Evolutionary conservation across 1,139 yeast genomes (phyloP).

Genomic region (Yamadazyma aaseri): DNA sequence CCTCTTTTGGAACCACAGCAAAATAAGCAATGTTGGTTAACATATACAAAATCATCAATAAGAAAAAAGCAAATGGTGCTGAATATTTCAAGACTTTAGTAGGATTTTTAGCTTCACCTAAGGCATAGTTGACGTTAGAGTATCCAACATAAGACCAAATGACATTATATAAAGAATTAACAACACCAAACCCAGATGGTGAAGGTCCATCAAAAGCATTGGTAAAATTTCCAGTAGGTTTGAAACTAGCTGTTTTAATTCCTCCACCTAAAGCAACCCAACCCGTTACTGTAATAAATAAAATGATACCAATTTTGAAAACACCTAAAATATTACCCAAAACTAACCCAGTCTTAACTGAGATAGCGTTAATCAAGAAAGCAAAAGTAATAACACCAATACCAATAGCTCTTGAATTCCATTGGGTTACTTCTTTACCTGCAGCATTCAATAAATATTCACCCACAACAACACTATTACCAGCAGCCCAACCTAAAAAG

Average conservation of each 20-base stretch:
- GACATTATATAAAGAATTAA: constrained; percentile 73
- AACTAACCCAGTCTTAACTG: constrained; percentile 64
- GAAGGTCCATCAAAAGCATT: constrained; percentile 58
- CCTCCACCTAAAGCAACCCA: constrained; percentile 83
- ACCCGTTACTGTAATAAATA: constrained; percentile 71
- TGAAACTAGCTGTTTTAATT: constrained; percentile 46
- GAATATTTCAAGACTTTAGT: constrained; percentile 41
- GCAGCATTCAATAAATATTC: constrained; percentile 65
- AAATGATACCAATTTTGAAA: constrained; percentile 67
- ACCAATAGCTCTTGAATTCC: constrained; percentile 78
- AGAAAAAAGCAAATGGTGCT: constrained; percentile 52
- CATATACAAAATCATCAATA: constrained; percentile 67
- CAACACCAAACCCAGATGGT: constrained; percentile 75
- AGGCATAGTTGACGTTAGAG: constrained; percentile 77
- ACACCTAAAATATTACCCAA: constrained; percentile 69
- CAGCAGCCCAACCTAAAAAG: constrained; percentile 83
- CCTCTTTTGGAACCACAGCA: constrained; percentile 56
- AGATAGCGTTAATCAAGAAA: constrained; percentile 60
- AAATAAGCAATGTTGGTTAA: constrained; percentile 56
- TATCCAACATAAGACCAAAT: constrained; percentile 80
- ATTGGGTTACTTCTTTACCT: constrained; percentile 61
- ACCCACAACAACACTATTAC: constrained; percentile 57
- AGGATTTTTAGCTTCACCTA: constrained; percentile 70
- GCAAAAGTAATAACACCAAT: constrained; percentile 73
- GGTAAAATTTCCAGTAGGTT: constrained; percentile 56